A percentile compares a stretch with the other conserved stretches of the same genome.
Conservation (phyloP, 176 grass and related monocot genomes). For the Eleusine indica region DNA sequence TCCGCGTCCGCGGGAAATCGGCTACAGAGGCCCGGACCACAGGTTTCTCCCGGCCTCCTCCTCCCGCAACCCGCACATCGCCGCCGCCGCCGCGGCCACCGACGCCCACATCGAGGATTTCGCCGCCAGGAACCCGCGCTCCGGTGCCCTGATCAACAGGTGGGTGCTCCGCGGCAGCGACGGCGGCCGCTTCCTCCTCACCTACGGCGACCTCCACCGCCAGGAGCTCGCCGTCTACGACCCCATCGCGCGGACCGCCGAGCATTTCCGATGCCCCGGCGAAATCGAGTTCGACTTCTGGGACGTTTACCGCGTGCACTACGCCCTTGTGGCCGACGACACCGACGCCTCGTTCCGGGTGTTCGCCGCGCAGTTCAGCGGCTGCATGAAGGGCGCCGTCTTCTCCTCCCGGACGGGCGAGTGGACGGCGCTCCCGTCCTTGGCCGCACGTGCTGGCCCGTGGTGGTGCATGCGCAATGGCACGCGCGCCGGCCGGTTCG, state of each 20-base stretch:
- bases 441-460: neutral
- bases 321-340: neutral
- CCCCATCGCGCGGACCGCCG: conserved; percentile 12
- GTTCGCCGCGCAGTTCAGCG: neutral
- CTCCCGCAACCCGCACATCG: conserved; percentile 6
- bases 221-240: conserved; percentile 39
- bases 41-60: neutral
- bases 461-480: conserved; percentile 5
- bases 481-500: conserved; percentile 11
- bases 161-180: conserved; percentile 10
- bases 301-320: neutral
- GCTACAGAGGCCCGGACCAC: neutral
- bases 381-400: neutral
- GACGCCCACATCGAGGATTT: neutral
- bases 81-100: neutral
- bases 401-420: neutral
- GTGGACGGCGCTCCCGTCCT: neutral
- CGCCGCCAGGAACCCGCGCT: neutral
- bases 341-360: conserved; percentile 9
- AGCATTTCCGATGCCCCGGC: neutral
- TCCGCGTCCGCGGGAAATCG: neutral
- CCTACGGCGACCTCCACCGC: neutral
- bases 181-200: conserved; percentile 10
- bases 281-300: neutral
- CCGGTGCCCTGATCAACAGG: neutral